Conservation (phyloP, 106 monocot genomes). For the Posidonia australis region DNA sequence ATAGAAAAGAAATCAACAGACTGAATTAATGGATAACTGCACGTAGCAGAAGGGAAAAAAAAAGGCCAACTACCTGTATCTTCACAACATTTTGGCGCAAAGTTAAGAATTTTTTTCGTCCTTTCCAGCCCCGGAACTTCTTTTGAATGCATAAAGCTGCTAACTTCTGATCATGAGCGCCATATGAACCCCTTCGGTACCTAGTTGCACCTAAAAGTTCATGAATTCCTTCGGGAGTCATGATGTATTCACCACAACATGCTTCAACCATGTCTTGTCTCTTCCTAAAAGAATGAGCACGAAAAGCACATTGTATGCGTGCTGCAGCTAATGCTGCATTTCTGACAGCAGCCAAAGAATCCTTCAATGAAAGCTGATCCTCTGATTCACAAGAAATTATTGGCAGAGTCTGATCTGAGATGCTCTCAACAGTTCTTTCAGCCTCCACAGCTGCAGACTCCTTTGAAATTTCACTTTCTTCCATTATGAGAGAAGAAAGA, state of each 20-base stretch:
- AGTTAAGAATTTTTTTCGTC: conserved; percentile 37
- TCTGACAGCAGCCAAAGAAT: conserved; percentile 59
- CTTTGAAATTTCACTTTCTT: conserved; percentile 46
- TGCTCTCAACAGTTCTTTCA: conserved; percentile 35
- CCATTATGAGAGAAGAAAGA: conserved; percentile 39
- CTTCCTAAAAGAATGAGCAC: conserved; percentile 61
- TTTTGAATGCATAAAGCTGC: conserved; percentile 68
- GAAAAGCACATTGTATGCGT: conserved; percentile 69
- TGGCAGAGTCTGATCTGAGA: conserved; percentile 24
- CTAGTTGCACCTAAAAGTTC: conserved; percentile 32
- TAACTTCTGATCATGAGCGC: conserved; percentile 17
- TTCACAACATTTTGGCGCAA: conserved; percentile 51
- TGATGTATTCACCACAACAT: conserved; percentile 22
- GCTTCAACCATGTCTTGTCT: conserved; percentile 22
- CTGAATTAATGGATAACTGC: background rate
- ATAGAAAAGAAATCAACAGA: background rate
- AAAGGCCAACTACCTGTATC: conserved; percentile 49
- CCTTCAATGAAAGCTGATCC: conserved; percentile 50
- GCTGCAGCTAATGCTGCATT: conserved; percentile 74
- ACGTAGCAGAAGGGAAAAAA: background rate
- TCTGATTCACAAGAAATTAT: conserved; percentile 34
- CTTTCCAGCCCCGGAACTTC: conserved; percentile 64
- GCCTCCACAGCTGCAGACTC: conserved; percentile 35
- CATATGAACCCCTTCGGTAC: conserved; percentile 6
- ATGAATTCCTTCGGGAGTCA: conserved; percentile 42